These are phyloP conservation scores for Collybia nuda DNA, from an alignment of 768 basidiomycete genomes.

Conservation along the genomic window DNA sequence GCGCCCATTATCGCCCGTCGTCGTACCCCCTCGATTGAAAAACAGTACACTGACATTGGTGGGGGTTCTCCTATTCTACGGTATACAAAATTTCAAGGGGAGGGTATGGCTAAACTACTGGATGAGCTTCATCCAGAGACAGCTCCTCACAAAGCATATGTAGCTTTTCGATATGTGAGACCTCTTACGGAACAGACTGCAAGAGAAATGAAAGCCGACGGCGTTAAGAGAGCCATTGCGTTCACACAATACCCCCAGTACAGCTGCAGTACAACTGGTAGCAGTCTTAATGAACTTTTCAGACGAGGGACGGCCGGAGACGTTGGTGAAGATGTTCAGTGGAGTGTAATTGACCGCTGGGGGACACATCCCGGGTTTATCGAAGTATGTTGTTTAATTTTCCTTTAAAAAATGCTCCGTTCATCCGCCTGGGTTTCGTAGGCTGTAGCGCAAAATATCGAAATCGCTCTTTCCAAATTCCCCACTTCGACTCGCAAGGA, in stretches of 20 bases:
- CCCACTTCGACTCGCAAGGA: conserved; percentile 67
- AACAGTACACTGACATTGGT: conserved; percentile 93
- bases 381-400: conserved; percentile 56
- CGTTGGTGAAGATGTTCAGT: conserved; percentile 67
- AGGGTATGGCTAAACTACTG: conserved; percentile 84
- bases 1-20: conserved; percentile 89
- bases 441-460: conserved; percentile 91
- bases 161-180: conserved; percentile 91
- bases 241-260: conserved; percentile 99
- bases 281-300: conserved; percentile 92
- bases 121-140: conserved; percentile 94
- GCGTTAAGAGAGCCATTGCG: conserved; percentile 88
- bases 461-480: conserved; percentile 79
- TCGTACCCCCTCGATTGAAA: conserved; percentile 89
- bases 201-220: conserved; percentile 83
- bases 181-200: conserved; percentile 86
- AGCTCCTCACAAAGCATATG: conserved; percentile 94
- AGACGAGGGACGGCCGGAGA: conserved; percentile 62
- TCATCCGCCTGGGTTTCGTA: conserved; percentile 28
- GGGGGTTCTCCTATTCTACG: conserved; percentile 95
- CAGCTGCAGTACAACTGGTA: conserved; percentile 96
- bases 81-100: conserved; percentile 88
- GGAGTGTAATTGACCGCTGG: conserved; percentile 99
- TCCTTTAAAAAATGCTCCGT: background rate
- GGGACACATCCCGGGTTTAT: conserved; percentile 93